Conservation (phyloP, 345 rosid species). For the Brassica rapa region DNA sequence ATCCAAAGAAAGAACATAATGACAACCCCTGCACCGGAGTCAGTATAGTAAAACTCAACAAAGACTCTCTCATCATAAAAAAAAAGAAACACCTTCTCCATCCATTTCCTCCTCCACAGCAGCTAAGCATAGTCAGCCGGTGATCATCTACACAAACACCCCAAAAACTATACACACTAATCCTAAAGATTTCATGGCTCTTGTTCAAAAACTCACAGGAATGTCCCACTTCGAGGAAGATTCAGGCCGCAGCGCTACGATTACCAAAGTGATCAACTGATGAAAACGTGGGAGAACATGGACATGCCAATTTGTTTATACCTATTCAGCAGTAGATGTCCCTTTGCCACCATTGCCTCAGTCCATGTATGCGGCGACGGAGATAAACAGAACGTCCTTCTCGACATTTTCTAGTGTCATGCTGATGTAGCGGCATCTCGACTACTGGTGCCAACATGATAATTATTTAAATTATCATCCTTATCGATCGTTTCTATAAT, state of each 20-base stretch:
- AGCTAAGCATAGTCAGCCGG: conserved; percentile 66
- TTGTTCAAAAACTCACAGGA: conserved; percentile 92
- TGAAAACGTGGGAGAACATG: conserved; percentile 44
- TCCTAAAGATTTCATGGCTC: conserved; percentile 83
- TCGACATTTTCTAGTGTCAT: conserved; percentile 44
- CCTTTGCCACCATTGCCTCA: conserved; percentile 12
- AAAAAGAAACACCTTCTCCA: conserved; percentile 43
- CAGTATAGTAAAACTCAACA: conserved; percentile 51
- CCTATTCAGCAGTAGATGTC: conserved; percentile 4
- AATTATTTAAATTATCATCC: too few relatives aligned
- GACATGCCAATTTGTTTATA: conserved; percentile 54
- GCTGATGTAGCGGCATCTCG: too few relatives aligned
- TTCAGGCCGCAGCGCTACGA: conserved; percentile 11
- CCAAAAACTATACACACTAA: conserved; percentile 87
- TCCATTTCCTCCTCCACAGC: conserved; percentile 40
- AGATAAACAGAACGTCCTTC: conserved; percentile 34
- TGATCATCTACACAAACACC: conserved; percentile 90
- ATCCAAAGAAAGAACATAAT: conserved; percentile 29
- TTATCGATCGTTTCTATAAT: too few relatives aligned
- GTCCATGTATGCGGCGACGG: conserved; percentile 28
- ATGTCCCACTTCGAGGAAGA: conserved; percentile 55
- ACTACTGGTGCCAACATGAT: too few relatives aligned
- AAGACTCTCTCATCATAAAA: conserved; percentile 56
- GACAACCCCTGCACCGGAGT: conserved; percentile 20
- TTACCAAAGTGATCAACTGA: conserved; percentile 62